phyloP scores from a whole-genome alignment of 2,329 filamentous ascomycete genomes.

The Colletotrichum sansevieriae region DNA sequence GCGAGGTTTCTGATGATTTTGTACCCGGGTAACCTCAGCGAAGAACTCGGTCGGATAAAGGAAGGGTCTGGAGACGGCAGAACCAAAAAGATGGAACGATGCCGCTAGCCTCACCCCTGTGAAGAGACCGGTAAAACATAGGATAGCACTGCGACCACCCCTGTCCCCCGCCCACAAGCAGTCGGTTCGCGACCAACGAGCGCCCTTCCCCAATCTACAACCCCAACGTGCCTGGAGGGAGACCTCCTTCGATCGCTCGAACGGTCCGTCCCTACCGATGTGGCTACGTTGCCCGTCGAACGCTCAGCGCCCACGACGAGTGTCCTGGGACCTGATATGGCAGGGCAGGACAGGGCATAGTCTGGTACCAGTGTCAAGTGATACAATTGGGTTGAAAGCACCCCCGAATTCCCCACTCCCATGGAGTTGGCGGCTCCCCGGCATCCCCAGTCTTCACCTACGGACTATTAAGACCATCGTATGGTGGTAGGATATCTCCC shows the following conservation, averaged over 20 bases:
- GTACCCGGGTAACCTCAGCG: no score
- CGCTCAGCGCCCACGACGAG: slow-evolving; percentile 40
- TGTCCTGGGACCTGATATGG: background rate
- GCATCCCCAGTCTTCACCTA: slow-evolving; percentile 45
- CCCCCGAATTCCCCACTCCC: slow-evolving; percentile 44
- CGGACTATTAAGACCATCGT: slow-evolving; percentile 13
- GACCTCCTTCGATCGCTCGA: slow-evolving; percentile 49
- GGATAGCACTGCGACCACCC: slow-evolving; percentile 42
- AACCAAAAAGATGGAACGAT: slow-evolving; percentile 6
- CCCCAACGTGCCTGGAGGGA: slow-evolving; percentile 9
- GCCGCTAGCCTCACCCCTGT: slow-evolving; percentile 26
- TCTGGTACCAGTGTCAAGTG: slow-evolving; percentile 46
- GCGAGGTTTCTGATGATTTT: no score
- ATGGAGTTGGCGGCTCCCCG: slow-evolving; percentile 45
- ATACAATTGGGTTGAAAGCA: slow-evolving; percentile 44
- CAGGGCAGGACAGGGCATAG: slow-evolving; percentile 1
- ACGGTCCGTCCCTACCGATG: slow-evolving; percentile 58
- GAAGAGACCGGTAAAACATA: background rate
- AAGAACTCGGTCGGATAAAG: no score
- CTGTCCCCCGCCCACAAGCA: slow-evolving; percentile 41
- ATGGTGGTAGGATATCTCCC: slow-evolving; percentile 24
- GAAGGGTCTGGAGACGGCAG: background rate
- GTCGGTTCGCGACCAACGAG: slow-evolving; percentile 39
- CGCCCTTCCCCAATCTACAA: slow-evolving; percentile 37
- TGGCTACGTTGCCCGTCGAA: slow-evolving; percentile 52